Percentiles rank a stretch among this genome's conserved stretches.
These are phyloP conservation scores for Saccharomyces hybrid DNA, from an alignment of 1,139 yeast species.

Conservation along the genomic window DNA sequence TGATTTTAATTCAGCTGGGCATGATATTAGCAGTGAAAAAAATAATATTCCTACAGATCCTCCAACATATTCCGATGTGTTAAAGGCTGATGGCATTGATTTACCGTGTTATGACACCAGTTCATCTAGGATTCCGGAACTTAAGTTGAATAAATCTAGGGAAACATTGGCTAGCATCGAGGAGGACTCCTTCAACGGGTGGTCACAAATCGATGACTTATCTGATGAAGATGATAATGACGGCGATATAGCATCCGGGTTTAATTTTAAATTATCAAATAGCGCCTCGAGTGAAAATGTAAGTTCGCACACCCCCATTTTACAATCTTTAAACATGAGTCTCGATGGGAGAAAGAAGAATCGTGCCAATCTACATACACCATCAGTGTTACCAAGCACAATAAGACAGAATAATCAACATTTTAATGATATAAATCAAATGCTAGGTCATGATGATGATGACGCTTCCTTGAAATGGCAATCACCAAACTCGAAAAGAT, in stretches of 20 bases:
- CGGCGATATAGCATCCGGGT: constrained; percentile 30
- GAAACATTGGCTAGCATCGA: constrained; percentile 11
- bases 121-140: constrained; percentile 11
- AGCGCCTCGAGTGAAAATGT: neutral
- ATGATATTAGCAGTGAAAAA: neutral
- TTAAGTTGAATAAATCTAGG: constrained; percentile 15
- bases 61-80: constrained; percentile 31
- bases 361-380: constrained; percentile 5
- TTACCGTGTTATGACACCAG: neutral
- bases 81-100: constrained; percentile 17
- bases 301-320: constrained; percentile 23
- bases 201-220: constrained; percentile 6
- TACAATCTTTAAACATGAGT: constrained; percentile 11
- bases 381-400: constrained; percentile 29
- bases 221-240: constrained; percentile 15
- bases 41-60: constrained; percentile 32
- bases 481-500: constrained; percentile 1
- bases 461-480: constrained; percentile 1
- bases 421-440: constrained; percentile 14
- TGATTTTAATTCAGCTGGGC: constrained; percentile 14
- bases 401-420: constrained; percentile 19
- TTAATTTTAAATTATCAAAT: constrained; percentile 18
- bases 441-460: constrained; percentile 8
- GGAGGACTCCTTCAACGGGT: constrained; percentile 1
- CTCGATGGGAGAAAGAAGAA: constrained; percentile 7